These are phyloP conservation scores for Raddia distichophylla DNA, from an alignment of 176 grass and related monocot species.

Conservation along the genomic window DNA sequence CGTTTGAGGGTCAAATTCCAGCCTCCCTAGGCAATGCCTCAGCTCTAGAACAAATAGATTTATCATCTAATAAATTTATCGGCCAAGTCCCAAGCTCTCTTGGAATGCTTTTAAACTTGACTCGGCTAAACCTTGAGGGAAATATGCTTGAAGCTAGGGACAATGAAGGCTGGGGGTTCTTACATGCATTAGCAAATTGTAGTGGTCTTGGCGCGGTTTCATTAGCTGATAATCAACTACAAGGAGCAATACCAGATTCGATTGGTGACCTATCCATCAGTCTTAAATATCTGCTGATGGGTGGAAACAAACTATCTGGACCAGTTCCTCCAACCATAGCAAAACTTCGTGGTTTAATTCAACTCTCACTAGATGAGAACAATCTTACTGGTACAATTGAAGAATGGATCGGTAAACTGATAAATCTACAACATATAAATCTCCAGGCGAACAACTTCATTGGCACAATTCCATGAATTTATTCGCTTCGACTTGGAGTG, in stretches of 20 bases:
- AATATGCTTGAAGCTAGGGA: conserved; percentile 43
- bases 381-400: conserved; percentile 45
- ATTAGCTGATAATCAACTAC: conserved; percentile 25
- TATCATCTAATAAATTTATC: conserved; percentile 18
- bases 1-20: conserved; percentile 36
- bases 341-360: not conserved
- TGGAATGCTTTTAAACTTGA: conserved; percentile 12
- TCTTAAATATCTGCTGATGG: not conserved
- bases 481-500: too few species aligned
- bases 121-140: not conserved
- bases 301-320: conserved; percentile 4
- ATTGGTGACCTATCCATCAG: conserved; percentile 4
- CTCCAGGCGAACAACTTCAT: conserved; percentile 40
- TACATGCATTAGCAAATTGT: conserved; percentile 29
- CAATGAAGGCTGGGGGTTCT: conserved; percentile 27
- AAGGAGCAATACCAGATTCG: conserved; percentile 21
- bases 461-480: conserved; percentile 29
- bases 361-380: conserved; percentile 14
- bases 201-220: not conserved
- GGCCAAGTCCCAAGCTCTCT: conserved; percentile 18
- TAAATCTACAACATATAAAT: not conserved
- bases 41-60: conserved; percentile 1
- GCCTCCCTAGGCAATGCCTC: conserved; percentile 32
- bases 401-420: conserved; percentile 8
- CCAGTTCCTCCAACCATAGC: conserved; percentile 27